phyloP scores from a whole-genome alignment of 352 stramenopile genomes.

The Globisporangium cederbergense region DNA sequence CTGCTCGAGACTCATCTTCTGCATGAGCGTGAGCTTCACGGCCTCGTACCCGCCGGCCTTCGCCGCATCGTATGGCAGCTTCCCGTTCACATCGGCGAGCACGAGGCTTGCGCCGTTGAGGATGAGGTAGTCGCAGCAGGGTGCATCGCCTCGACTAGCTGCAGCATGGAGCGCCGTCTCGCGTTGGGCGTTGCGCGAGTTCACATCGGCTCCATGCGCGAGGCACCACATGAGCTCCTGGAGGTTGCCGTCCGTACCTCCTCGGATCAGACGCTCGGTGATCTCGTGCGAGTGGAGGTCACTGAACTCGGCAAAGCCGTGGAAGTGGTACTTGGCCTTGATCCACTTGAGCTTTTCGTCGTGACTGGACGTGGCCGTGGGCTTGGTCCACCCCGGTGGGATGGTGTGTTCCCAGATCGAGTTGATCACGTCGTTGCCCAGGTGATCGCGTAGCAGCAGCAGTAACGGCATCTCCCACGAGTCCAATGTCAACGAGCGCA shows the following conservation, averaged over 20 bases:
- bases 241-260: constrained; percentile 35
- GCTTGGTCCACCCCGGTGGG: constrained; percentile 51
- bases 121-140: constrained; percentile 76
- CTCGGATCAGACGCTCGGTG: constrained; percentile 42
- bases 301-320: constrained; percentile 49
- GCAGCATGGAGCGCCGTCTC: constrained; percentile 62
- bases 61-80: constrained; percentile 57
- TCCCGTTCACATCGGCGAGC: constrained; percentile 40
- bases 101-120: constrained; percentile 74
- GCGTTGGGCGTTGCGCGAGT: constrained; percentile 39
- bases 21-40: constrained; percentile 64
- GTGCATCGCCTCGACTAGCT: constrained; percentile 30
- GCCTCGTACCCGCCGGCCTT: constrained; percentile 54
- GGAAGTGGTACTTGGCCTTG: constrained; percentile 84
- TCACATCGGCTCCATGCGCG: constrained; percentile 79
- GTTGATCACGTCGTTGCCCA: constrained; percentile 76
- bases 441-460: constrained; percentile 51
- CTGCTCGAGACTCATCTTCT: constrained; percentile 69
- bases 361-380: constrained; percentile 34
- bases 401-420: constrained; percentile 61
- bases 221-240: constrained; percentile 74
- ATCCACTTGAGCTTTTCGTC: constrained; percentile 83
- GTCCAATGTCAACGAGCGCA: constrained; percentile 89
- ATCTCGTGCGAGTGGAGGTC: constrained; percentile 29
- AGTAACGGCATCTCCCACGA: constrained; percentile 85